These are phyloP conservation scores for Colletotrichum phormii DNA, from an alignment of 2,329 filamentous ascomycete species.

Conservation along the genomic window DNA sequence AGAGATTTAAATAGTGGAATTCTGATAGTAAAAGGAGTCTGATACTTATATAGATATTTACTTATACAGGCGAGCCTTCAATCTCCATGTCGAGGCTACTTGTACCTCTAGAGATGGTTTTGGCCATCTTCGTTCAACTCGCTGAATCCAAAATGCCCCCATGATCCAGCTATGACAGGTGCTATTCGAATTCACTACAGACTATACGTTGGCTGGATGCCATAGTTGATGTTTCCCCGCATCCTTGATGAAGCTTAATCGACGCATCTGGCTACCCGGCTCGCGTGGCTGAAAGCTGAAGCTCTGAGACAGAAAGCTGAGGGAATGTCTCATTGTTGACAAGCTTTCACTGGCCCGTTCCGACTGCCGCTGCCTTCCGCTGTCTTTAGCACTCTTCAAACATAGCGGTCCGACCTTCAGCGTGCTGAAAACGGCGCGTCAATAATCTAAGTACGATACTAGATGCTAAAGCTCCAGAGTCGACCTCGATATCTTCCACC, in stretches of 20 bases:
- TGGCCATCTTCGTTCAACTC: neutral
- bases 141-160: neutral
- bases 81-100: neutral
- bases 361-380: neutral
- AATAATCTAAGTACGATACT: neutral
- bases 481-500: too few relatives aligned
- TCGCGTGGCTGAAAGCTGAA: neutral
- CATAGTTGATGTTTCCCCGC: neutral
- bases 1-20: neutral
- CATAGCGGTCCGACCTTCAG: accelerated
- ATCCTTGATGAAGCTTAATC: neutral
- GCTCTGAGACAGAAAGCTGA: neutral
- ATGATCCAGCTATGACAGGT: neutral
- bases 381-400: neutral
- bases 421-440: neutral
- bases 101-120: neutral
- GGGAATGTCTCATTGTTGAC: neutral
- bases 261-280: neutral
- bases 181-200: neutral
- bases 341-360: neutral
- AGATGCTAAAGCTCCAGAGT: neutral
- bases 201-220: neutral
- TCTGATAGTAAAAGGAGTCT: neutral
- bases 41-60: neutral
- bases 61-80: neutral